Percentiles rank a stretch among this genome's conserved stretches.
Conservation (phyloP, 306 rosid species). For the Cotoneaster glaucophyllus region DNA sequence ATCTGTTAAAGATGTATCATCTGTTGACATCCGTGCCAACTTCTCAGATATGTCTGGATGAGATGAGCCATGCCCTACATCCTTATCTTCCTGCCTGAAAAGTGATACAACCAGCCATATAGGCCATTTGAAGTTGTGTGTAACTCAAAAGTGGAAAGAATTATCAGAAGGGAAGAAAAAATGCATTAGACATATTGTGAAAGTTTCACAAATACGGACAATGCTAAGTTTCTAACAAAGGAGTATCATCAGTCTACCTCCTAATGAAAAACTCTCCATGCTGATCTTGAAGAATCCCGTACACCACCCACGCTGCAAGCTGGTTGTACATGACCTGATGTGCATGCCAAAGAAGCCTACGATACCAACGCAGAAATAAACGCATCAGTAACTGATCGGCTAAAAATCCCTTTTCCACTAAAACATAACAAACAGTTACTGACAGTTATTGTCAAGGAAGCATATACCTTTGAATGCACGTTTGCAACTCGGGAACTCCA, state of each 20-base stretch:
- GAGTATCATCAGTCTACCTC: constrained; percentile 37
- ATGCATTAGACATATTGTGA: constrained; percentile 6
- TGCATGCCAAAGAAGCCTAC: constrained; percentile 98
- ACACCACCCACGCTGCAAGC: constrained; percentile 95
- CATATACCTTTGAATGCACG: constrained; percentile 82
- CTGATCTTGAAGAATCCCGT: constrained; percentile 90
- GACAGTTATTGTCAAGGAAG: constrained; percentile 1
- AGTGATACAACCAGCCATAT: constrained; percentile 12
- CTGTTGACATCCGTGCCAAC: constrained; percentile 61
- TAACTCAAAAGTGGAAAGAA: constrained; percentile 12
- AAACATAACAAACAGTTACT: background rate
- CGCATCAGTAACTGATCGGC: constrained; percentile 12
- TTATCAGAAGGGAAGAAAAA: constrained; percentile 13
- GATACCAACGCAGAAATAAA: constrained; percentile 38
- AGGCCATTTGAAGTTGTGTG: constrained; percentile 10
- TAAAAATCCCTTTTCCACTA: background rate
- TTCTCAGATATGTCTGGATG: constrained; percentile 58
- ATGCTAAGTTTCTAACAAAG: background rate
- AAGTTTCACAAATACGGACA: background rate
- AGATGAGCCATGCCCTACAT: constrained; percentile 51
- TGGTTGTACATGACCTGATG: constrained; percentile 96
- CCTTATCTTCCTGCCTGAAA: constrained; percentile 89
- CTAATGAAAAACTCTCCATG: constrained; percentile 83
- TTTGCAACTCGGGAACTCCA: constrained; percentile 95
- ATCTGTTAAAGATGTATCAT: constrained; percentile 67